Percentiles rank a stretch among this genome's conserved stretches.
Conservation (phyloP, 345 rosid species). For the Gossypium stocksii region DNA sequence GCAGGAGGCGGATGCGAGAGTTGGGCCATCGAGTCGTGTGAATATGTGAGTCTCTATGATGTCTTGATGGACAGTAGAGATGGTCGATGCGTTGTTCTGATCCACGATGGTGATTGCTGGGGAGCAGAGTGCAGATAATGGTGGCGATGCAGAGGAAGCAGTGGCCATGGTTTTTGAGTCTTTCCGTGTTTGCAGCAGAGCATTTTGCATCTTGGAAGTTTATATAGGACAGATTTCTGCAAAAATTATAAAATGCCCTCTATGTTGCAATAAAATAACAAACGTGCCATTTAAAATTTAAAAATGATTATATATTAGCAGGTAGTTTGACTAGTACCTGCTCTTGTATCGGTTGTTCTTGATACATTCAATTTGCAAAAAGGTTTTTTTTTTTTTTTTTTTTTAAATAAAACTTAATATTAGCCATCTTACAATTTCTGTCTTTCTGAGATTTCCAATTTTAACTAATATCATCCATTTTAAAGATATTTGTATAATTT, state of each 20-base stretch:
- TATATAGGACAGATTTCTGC: not conserved
- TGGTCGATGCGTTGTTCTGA: not conserved
- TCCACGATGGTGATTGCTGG: not conserved
- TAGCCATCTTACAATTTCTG: too few species aligned
- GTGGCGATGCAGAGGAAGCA: not conserved
- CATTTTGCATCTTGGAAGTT: not conserved
- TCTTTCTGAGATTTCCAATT: too few species aligned
- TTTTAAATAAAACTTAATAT: too few species aligned
- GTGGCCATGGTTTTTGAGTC: not conserved
- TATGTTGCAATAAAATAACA: not conserved
- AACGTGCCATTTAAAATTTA: not conserved
- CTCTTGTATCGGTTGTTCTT: too few species aligned
- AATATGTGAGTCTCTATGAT: conserved; percentile 58
- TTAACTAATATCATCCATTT: too few species aligned
- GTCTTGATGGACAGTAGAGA: conserved; percentile 50
- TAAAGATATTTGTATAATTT: too few species aligned
- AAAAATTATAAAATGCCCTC: not conserved
- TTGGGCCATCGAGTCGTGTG: conserved; percentile 64
- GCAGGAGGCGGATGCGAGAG: conserved; percentile 57
- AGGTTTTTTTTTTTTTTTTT: too few species aligned
- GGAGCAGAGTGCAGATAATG: not conserved
- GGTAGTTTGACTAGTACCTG: not conserved
- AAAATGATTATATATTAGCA: not conserved
- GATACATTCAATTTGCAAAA: too few species aligned
- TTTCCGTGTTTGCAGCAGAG: not conserved